These are phyloP conservation scores for Neofusicoccum cordaticola DNA, from an alignment of 2,329 filamentous ascomycete genomes.

Conservation along the genomic window DNA sequence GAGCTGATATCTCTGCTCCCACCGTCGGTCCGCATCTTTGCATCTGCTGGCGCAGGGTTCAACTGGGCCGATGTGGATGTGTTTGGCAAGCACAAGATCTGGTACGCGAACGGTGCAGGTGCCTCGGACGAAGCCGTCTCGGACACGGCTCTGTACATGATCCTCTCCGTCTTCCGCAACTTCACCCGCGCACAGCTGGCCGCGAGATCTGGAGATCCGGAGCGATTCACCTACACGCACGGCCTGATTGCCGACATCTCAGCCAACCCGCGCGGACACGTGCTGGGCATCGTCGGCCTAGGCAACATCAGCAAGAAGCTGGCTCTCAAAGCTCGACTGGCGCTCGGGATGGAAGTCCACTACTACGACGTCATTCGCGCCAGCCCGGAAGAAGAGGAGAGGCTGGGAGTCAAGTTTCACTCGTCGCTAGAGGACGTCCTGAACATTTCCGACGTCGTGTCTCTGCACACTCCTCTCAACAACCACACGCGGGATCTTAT, in stretches of 20 bases:
- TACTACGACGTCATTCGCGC: slow-evolving; percentile 20
- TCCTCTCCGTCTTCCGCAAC: slow-evolving; percentile 31
- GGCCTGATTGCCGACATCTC: slow-evolving; percentile 13
- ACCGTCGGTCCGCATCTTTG: slow-evolving; percentile 18
- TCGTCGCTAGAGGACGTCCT: slow-evolving; percentile 27
- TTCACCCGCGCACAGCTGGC: slow-evolving; percentile 20
- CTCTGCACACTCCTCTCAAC: slow-evolving; percentile 34
- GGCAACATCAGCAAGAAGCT: slow-evolving; percentile 37
- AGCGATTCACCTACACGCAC: slow-evolving; percentile 17
- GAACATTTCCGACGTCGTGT: slow-evolving; percentile 33
- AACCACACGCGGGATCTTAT: slow-evolving; percentile 41
- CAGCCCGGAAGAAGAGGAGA: slow-evolving; percentile 27
- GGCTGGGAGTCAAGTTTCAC: slow-evolving; percentile 32
- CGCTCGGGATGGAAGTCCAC: slow-evolving; percentile 21
- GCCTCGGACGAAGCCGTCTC: slow-evolving; percentile 46
- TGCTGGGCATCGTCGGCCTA: slow-evolving; percentile 20
- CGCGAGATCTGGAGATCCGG: slow-evolving; percentile 17
- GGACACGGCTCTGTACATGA: slow-evolving; percentile 44
- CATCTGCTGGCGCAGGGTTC: slow-evolving; percentile 21
- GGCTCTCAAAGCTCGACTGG: slow-evolving; percentile 21
- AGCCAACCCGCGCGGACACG: slow-evolving; percentile 19
- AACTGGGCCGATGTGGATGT: slow-evolving; percentile 22
- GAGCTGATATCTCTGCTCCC: slow-evolving; percentile 20
- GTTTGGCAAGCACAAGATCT: slow-evolving; percentile 16
- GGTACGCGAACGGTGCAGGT: slow-evolving; percentile 44